Conservation (phyloP, 2,329 filamentous ascomycete genomes). For the Pseudogymnoascus sp. region DNA sequence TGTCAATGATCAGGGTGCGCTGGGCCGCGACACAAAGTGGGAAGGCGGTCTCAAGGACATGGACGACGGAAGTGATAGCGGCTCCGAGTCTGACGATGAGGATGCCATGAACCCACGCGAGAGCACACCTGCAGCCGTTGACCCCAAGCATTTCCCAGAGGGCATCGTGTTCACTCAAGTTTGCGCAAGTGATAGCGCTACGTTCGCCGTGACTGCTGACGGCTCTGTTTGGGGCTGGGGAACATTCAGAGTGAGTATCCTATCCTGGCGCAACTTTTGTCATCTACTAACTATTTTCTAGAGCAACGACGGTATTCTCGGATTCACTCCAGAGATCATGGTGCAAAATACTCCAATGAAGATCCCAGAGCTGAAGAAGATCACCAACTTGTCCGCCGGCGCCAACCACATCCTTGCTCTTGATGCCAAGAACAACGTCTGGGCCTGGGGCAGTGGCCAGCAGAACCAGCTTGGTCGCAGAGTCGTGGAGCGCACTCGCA, state of each 20-base stretch:
- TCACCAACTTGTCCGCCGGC: constrained; percentile 46
- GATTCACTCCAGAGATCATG: constrained; percentile 35
- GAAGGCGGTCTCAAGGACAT: constrained; percentile 55
- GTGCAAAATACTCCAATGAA: constrained; percentile 35
- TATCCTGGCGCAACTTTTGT: background rate
- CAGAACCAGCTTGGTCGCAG: constrained; percentile 60
- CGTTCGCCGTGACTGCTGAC: constrained; percentile 67
- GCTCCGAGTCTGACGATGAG: constrained; percentile 42
- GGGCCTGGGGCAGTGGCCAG: constrained; percentile 58
- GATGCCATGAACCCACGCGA: constrained; percentile 65
- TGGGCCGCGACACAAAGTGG: constrained; percentile 67
- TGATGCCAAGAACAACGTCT: constrained; percentile 51
- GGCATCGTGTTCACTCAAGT: constrained; percentile 59
- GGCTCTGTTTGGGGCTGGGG: constrained; percentile 79
- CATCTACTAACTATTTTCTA: constrained; percentile 25
- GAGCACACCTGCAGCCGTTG: constrained; percentile 56
- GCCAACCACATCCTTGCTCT: constrained; percentile 55
- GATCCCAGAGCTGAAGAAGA: constrained; percentile 51
- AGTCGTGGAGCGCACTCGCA: constrained; percentile 23
- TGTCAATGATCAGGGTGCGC: constrained; percentile 76
- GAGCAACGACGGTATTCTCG: constrained; percentile 58
- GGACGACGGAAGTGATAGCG: constrained; percentile 37
- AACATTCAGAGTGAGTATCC: constrained; percentile 58
- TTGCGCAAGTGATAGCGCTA: constrained; percentile 65
- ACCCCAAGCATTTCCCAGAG: constrained; percentile 50